Base-by-base conservation (phyloP, 208 protist genomes). In the Leishmania guyanensis region DNA sequence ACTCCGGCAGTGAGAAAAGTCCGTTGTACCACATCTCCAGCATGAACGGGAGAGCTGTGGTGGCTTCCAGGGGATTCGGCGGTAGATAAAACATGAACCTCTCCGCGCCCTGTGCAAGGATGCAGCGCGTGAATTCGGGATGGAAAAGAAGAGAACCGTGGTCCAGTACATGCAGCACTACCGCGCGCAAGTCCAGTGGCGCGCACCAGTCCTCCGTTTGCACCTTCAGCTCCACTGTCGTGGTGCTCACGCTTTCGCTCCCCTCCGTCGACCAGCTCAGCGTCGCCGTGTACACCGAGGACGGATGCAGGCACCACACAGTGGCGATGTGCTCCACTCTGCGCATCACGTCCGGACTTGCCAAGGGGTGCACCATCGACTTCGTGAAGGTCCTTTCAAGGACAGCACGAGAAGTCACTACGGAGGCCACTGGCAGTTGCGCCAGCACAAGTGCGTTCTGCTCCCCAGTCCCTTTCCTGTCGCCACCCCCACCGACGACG, bases 1-100 rank as follows among this genome's bases (percentile, higher is more conserved):
- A 17, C 51, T 75, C n/a, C 8, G 91, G 90, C 48, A 94, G 60
- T 5, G 82, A 73, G 85, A 96, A 96, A 65, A 96, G 87, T 53
- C 86, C 89, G 79, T 92, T 79, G 76, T 93, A 96, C 78, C 91
- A 87, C 48, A 94, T 58, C 8, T 12, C 29, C 1, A 68, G 68
- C 46, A 92, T 10, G 29, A 87, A 77, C 2, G 79, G 80, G 50
- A 79, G 22, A 9, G 84, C 65, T 3, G 80, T 82, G 8, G 46
- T 43, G 12, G 84, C 69, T 22, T 83, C 58, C 2, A 81, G 51
- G 12, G 60, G 77, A 8, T 86, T 71, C 12, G 77, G 77, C 5
- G 87, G 80, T 43, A 89, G 33, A 46, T 83, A 84, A 71, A 88
- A 77, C 68, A 90, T 78, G 56, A 90, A 83, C 4, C 77, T 54